phyloP scores from a whole-genome alignment of 73 alveolate species.

The Paraurostyla sp. region DNA sequence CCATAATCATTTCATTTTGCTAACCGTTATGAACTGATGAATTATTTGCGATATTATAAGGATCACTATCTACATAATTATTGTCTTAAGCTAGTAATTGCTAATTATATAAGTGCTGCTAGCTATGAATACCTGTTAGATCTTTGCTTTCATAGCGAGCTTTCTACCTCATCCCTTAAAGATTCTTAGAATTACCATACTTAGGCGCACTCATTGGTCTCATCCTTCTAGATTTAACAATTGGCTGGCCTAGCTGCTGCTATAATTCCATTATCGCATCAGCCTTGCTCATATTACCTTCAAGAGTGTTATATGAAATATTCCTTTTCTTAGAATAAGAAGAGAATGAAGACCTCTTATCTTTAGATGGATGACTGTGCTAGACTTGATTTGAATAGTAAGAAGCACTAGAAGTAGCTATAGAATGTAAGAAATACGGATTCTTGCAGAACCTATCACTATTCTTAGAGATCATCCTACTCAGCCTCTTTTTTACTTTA shows the following conservation, averaged over 20 bases:
- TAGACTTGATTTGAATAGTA: background rate
- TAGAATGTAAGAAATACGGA: conserved; percentile 55
- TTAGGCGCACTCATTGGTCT: conserved; percentile 46
- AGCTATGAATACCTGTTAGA: background rate
- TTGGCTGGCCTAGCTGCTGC: background rate
- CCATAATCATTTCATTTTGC: too few species aligned
- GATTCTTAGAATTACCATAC: background rate
- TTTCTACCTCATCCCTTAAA: background rate
- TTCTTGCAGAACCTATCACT: conserved; percentile 67
- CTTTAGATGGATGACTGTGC: background rate
- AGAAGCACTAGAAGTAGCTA: background rate
- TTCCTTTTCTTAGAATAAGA: conserved; percentile 10
- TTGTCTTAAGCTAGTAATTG: too few species aligned
- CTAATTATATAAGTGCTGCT: too few species aligned
- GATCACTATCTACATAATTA: too few species aligned
- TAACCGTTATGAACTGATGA: too few species aligned
- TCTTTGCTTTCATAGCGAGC: background rate
- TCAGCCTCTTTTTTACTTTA: conserved; percentile 14
- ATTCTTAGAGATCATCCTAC: conserved; percentile 41
- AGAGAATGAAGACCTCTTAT: background rate
- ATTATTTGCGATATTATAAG: too few species aligned
- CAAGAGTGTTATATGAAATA: background rate
- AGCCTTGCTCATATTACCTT: background rate
- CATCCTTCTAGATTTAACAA: background rate
- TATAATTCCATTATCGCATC: background rate